A percentile compares a stretch with the other conserved stretches of the same genome.
phyloP scores from a whole-genome alignment of 2,329 filamentous ascomycete species.

The Diplodia scrobiculata region DNA sequence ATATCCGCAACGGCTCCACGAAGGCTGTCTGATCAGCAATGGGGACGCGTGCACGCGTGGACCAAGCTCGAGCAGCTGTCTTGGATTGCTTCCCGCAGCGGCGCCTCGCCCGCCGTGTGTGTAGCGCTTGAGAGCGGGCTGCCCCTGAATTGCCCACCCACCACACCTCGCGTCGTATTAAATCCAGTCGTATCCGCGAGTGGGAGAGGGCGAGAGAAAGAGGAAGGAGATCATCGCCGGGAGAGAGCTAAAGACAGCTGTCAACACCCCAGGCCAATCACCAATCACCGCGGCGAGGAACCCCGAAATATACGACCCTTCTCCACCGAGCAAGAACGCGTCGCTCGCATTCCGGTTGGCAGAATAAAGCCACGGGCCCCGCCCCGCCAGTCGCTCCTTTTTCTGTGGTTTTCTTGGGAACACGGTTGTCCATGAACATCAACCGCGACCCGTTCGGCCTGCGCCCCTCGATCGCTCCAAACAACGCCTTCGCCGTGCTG shows the following conservation, averaged over 20 bases:
- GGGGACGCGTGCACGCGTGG: conserved; percentile 11
- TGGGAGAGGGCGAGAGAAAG: conserved; percentile 9
- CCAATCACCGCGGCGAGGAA: not conserved
- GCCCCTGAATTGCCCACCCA: conserved; percentile 3
- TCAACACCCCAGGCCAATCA: conserved; percentile 26
- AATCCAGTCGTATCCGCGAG: conserved; percentile 10
- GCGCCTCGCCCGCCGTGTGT: not conserved
- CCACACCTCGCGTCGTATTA: not conserved
- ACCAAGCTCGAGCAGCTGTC: conserved; percentile 18
- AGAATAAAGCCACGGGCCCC: conserved; percentile 13
- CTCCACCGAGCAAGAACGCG: not conserved
- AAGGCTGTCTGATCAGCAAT: conserved; percentile 14
- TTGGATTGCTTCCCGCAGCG: not conserved
- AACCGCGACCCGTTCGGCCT: conserved; percentile 52
- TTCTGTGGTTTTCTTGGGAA: not conserved
- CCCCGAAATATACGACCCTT: conserved; percentile 4
- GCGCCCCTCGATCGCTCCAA: conserved; percentile 40
- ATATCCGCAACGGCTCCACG: conserved; percentile 6
- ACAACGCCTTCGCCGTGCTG: conserved; percentile 38
- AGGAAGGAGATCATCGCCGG: conserved; percentile 21
- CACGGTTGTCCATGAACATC: conserved; percentile 30
- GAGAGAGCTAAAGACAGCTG: conserved; percentile 13
- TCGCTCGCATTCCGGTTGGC: conserved; percentile 3
- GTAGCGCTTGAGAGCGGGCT: not conserved
- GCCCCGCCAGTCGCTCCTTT: conserved; percentile 24